A percentile compares a stretch with the other conserved stretches of the same genome.
Evolutionary conservation across 2,329 filamentous ascomycete species (phyloP).

Genomic region (Alternaria gaisen): DNA sequence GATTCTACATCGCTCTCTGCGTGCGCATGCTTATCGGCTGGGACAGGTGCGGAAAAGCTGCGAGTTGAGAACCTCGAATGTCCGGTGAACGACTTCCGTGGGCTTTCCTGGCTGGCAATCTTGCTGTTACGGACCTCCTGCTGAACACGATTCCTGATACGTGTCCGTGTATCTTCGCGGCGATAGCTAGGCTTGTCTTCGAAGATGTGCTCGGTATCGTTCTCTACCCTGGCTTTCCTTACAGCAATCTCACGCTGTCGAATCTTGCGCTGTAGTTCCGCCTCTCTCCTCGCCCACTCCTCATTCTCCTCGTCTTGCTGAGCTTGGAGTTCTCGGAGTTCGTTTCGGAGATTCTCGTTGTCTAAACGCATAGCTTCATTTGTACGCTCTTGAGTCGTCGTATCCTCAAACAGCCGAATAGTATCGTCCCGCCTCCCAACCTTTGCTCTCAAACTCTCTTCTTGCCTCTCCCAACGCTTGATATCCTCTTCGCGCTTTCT

Average conservation of each 20-base stretch:
- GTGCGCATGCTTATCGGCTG: conserved; percentile 28
- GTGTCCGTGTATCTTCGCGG: conserved; percentile 45
- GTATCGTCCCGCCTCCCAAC: conserved; percentile 52
- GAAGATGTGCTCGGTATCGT: conserved; percentile 30
- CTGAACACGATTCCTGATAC: conserved; percentile 45
- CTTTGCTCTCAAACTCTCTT: conserved; percentile 43
- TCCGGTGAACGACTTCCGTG: conserved; percentile 38
- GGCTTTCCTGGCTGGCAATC: conserved; percentile 29
- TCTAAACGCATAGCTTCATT: conserved; percentile 52
- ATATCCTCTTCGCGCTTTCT: conserved; percentile 69
- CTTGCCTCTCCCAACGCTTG: conserved; percentile 43
- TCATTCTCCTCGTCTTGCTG: conserved; percentile 48
- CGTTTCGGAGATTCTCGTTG: conserved; percentile 52
- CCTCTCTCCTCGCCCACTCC: conserved; percentile 45
- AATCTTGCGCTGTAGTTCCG: conserved; percentile 45
- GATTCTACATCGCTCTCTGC: conserved; percentile 49
- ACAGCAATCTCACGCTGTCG: conserved; percentile 40
- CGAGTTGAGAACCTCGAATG: conserved; percentile 33
- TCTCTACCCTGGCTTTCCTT: conserved; percentile 36
- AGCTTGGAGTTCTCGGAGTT: conserved; percentile 48
- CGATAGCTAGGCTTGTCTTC: conserved; percentile 39
- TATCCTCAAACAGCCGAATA: conserved; percentile 49
- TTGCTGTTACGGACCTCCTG: conserved; percentile 48
- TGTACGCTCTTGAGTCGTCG: conserved; percentile 46
- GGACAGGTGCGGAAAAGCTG: conserved; percentile 46